Base-by-base conservation (phyloP, 1,139 yeast genomes). In the Scheffersomyces titani region DNA sequence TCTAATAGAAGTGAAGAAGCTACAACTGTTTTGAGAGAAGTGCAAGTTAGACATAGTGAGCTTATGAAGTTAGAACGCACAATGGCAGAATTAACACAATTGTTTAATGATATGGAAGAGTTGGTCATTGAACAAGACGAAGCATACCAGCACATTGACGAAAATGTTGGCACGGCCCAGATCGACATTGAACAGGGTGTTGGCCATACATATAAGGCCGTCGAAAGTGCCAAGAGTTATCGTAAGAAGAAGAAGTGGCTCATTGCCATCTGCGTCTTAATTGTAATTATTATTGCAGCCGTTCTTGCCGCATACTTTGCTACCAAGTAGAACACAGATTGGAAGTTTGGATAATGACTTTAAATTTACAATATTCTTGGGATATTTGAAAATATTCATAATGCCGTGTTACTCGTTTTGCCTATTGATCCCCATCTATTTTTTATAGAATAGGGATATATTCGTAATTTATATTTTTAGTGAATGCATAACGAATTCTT, bases 1-100 rank as follows among this genome's bases (percentile, higher is more conserved):
- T 89, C 96, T 56, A 90, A 91, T 72, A 87, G 97, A 75, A 87
- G 96, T 68, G 98, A 98, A 65, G 97, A 93, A 75, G 97, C 98
- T 51, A 86, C 93, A 72, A 86, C 97, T 30, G 98, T 96, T 1
- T 82, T 93, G 64, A 89, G 90, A 65, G 98, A 93, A 75, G 98
- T 93, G 55, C 97, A 92, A 76, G 86, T 90, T 51, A 88, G 98
- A 77, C 98, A 93, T 77, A 88, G 90, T 70, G 98, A 93, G 76
- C 85, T 93, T 70, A 88, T 91, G 77, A 90, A 91, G 77, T 88
- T 93, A 72, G 97, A 92, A 76, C 87, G 90, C 74, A 89, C 97
- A 55, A 91, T 94, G 90, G 91, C 93, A 51, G 98, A 93, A 76
- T 84, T 93, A 70, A 91, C 96, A 49, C 96, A 90, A 77, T 83